phyloP scores from a whole-genome alignment of 805 yeast species.

The Candida lessepsii region DNA sequence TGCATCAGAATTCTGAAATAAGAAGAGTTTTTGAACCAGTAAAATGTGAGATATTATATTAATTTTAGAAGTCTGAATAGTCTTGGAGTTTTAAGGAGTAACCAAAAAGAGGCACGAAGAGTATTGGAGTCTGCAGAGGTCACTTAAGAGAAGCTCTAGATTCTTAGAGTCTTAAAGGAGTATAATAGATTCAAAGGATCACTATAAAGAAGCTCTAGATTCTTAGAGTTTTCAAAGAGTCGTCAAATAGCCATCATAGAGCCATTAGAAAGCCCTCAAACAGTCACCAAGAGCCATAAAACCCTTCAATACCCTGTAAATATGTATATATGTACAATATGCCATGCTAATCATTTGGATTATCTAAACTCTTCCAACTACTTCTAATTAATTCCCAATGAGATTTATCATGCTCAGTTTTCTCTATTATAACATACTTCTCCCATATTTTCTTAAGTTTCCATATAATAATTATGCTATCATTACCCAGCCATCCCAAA shows the following conservation, averaged over 20 bases:
- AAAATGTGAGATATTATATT: constrained; percentile 27
- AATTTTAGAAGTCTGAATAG: no score
- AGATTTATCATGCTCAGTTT: background rate
- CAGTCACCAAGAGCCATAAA: no score
- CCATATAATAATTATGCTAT: constrained; percentile 75
- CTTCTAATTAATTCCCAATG: constrained; percentile 23
- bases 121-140: no score
- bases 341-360: constrained; percentile 5
- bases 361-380: constrained; percentile 28
- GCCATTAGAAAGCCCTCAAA: no score
- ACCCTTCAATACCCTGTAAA: background rate
- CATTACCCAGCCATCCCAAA: constrained; percentile 76
- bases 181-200: no score
- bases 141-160: no score
- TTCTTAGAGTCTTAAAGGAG: no score
- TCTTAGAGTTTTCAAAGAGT: no score
- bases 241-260: no score
- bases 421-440: constrained; percentile 68
- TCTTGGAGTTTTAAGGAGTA: no score
- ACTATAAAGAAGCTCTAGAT: no score
- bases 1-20: constrained; percentile 22
- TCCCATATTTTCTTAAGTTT: constrained; percentile 76
- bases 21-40: constrained; percentile 33
- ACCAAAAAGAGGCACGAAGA: no score
- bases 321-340: constrained; percentile 1